These are phyloP conservation scores for Suhomyces coccinellae DNA, from an alignment of 1,139 yeast genomes.

Conservation along the genomic window DNA sequence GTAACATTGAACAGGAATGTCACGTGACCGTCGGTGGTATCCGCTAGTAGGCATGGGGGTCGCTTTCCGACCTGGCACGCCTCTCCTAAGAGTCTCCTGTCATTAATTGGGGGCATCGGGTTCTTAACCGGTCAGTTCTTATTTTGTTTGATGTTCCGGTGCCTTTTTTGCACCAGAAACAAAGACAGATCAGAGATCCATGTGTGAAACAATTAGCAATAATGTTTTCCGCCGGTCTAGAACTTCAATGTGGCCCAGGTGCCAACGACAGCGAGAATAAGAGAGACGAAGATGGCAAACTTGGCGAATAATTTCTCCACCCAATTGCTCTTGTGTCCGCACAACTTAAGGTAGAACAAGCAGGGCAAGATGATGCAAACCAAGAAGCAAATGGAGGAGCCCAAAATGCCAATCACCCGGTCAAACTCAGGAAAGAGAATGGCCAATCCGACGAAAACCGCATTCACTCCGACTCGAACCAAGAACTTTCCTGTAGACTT, in stretches of 20 bases:
- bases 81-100: too few relatives aligned
- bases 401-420: constrained; percentile 54
- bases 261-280: constrained; percentile 35
- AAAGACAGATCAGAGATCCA: not conserved
- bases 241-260: constrained; percentile 32
- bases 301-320: constrained; percentile 27
- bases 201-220: not conserved
- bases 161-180: not conserved
- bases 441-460: constrained; percentile 50
- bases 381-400: constrained; percentile 57
- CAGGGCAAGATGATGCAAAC: constrained; percentile 60
- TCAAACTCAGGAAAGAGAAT: constrained; percentile 61
- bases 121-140: not conserved
- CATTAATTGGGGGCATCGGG: not conserved
- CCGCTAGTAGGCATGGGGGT: too few relatives aligned
- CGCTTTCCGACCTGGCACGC: too few relatives aligned
- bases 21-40: too few relatives aligned
- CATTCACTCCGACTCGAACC: constrained; percentile 50
- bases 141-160: too few relatives aligned
- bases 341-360: constrained; percentile 48
- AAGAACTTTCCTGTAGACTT: constrained; percentile 17
- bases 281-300: constrained; percentile 26
- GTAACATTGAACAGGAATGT: too few relatives aligned
- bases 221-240: not conserved
- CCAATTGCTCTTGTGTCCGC: constrained; percentile 24